phyloP scores from a whole-genome alignment of 2,329 filamentous ascomycete species.

The Harringtonia lauricola region DNA sequence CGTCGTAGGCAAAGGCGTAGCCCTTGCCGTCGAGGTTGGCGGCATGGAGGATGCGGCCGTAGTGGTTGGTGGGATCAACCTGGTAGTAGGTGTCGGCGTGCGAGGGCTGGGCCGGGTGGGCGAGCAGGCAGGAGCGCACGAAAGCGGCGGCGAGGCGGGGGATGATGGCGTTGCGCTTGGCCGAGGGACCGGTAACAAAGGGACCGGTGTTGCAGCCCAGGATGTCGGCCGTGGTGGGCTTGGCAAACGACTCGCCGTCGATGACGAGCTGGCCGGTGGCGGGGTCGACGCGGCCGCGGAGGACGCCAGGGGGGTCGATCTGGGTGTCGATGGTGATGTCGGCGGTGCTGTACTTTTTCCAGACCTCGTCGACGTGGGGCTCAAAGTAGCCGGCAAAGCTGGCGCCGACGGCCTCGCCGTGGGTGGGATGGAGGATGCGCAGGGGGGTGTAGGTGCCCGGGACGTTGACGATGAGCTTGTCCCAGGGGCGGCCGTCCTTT shows the following conservation, averaged over 20 bases:
- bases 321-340: slow-evolving; percentile 49
- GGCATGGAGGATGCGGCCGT: slow-evolving; percentile 43
- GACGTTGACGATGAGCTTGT: slow-evolving; percentile 34
- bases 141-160: slow-evolving; percentile 35
- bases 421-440: slow-evolving; percentile 32
- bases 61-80: slow-evolving; percentile 42
- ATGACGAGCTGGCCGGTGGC: slow-evolving; percentile 26
- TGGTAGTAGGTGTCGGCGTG: slow-evolving; percentile 25
- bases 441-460: slow-evolving; percentile 19
- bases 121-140: slow-evolving; percentile 45
- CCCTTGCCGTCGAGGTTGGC: slow-evolving; percentile 41
- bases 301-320: slow-evolving; percentile 40
- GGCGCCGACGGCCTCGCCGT: slow-evolving; percentile 28
- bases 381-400: slow-evolving; percentile 33
- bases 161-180: slow-evolving; percentile 29
- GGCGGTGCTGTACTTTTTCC: slow-evolving; percentile 22
- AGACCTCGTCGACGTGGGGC: slow-evolving; percentile 29
- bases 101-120: slow-evolving; percentile 13
- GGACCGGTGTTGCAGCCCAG: slow-evolving; percentile 55
- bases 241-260: slow-evolving; percentile 33
- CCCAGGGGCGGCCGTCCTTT: slow-evolving; percentile 49
- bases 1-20: slow-evolving; percentile 52
- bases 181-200: slow-evolving; percentile 34
- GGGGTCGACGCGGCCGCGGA: slow-evolving; percentile 38
- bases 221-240: slow-evolving; percentile 51